Percentiles rank a stretch among this genome's conserved stretches.
phyloP scores from a whole-genome alignment of 2,329 filamentous ascomycete genomes.

The Apiospora marii region DNA sequence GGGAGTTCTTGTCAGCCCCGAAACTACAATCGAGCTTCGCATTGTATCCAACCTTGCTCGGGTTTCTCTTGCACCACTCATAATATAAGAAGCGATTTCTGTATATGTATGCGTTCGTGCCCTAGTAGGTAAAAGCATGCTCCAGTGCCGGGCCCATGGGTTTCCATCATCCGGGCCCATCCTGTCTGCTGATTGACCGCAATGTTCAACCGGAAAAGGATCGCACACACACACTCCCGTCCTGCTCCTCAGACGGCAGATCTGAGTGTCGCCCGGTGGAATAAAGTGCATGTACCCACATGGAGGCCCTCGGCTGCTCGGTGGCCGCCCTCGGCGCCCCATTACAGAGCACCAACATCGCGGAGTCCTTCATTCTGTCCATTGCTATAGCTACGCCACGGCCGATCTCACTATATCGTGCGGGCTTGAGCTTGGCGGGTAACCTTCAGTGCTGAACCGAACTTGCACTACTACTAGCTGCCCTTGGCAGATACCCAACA shows the following conservation, averaged over 20 bases:
- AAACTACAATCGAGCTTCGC: not conserved
- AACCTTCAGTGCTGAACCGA: not conserved
- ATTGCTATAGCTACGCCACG: not conserved
- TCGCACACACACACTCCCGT: not conserved
- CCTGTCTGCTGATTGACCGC: not conserved
- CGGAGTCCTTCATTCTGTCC: not conserved
- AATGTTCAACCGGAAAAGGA: not conserved
- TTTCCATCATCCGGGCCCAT: not conserved
- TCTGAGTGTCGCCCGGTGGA: not conserved
- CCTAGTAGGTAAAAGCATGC: not conserved
- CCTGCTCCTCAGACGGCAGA: not conserved
- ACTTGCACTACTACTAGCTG: not conserved
- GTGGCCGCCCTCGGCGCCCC: not conserved
- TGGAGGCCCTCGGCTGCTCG: not conserved
- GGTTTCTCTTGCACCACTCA: not conserved
- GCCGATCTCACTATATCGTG: not conserved
- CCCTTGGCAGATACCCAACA: not conserved
- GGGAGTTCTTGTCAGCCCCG: not conserved
- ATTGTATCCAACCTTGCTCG: not conserved
- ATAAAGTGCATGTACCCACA: not conserved
- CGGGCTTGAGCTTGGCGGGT: not conserved
- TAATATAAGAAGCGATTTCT: not conserved
- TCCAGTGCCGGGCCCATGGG: not conserved
- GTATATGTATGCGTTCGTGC: not conserved
- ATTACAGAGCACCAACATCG: not conserved